Base-by-base conservation (phyloP, 805 yeast genomes). In the Ascoidea tarda region DNA sequence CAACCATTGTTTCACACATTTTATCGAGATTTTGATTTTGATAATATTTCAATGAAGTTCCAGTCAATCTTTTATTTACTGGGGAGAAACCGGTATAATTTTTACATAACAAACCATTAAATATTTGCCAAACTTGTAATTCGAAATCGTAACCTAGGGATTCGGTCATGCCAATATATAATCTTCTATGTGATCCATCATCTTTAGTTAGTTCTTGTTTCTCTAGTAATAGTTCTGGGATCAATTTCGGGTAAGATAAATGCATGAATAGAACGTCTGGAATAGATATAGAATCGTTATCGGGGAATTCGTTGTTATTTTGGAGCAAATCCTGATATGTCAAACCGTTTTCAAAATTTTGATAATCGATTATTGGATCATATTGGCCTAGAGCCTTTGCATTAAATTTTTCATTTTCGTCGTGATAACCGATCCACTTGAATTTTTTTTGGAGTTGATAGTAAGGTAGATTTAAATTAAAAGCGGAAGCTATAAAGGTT, bases 401-500 rank as follows among this genome's bases (percentile, higher is more conserved):
- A 60, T 66, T 63, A 60, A 62, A 65, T 5, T 57, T 57, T 2
- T 55, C 52, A 14, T 54, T 52, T 16, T 58, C 56, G 28, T 21
- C 28, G 51, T 59, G 59, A 58, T 69, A 64, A 6, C 78, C 78
- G 50, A 69, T 63, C 1, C 72, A 63, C 6, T 62, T 61, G 0
- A 71, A 68, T 32, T 63, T 62, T 1, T 66, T 59, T 52, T 66
- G 64, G 5, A 77, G 74, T 63, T 82, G 89, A 61, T 74, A 78
- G 62, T 72, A 80, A 2, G 77, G 72, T 51, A 69, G 65, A 0
- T 64, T 58, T 60, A 77, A 60, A 1, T 68, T 81, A 52, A 73
- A 71, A 3, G 89, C 86, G 1, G 87, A 89, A 6, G 84, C 78
- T 46, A 79, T 74, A 58, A 82, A 83, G 0, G 91, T 82, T 60